Evolutionary conservation across 2,329 filamentous ascomycete genomes (phyloP).

Genomic region (Aureobasidium namibiae): DNA sequence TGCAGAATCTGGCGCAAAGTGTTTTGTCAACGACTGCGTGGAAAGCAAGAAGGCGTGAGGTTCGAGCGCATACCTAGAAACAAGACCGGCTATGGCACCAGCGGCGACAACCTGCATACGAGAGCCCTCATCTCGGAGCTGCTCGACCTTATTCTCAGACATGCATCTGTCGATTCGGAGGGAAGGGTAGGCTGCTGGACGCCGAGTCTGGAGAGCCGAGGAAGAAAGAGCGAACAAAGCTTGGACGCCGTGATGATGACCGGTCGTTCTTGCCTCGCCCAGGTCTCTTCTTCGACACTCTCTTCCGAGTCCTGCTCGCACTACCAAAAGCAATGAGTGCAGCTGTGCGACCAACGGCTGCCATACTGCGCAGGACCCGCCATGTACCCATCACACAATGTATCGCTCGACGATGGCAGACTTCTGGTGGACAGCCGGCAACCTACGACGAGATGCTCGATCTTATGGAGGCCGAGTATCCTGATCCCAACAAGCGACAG

Average conservation of each 20-base stretch:
- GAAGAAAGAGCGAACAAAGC: not conserved
- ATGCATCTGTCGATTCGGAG: slow-evolving; percentile 41
- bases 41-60: not conserved
- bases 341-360: not conserved
- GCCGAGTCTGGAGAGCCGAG: slow-evolving; percentile 3
- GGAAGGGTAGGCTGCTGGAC: not conserved
- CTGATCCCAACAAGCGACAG: not conserved
- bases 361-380: not conserved
- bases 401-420: not conserved
- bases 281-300: not conserved
- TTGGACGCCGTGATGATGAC: not conserved
- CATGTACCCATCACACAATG: not conserved
- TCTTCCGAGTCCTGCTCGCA: not conserved
- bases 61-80: slow-evolving; percentile 59
- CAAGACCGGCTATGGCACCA: slow-evolving; percentile 68
- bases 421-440: not conserved
- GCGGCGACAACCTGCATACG: slow-evolving; percentile 57
- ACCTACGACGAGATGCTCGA: not conserved
- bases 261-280: not conserved
- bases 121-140: slow-evolving; percentile 65
- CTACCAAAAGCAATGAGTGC: not conserved
- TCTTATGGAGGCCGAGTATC: not conserved
- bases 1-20: slow-evolving; percentile 59
- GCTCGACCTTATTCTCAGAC: slow-evolving; percentile 50
- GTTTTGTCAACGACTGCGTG: slow-evolving; percentile 3